Evolutionary conservation across 257 asterid genomes (phyloP).

Genomic region (Eustoma russellianum): DNA sequence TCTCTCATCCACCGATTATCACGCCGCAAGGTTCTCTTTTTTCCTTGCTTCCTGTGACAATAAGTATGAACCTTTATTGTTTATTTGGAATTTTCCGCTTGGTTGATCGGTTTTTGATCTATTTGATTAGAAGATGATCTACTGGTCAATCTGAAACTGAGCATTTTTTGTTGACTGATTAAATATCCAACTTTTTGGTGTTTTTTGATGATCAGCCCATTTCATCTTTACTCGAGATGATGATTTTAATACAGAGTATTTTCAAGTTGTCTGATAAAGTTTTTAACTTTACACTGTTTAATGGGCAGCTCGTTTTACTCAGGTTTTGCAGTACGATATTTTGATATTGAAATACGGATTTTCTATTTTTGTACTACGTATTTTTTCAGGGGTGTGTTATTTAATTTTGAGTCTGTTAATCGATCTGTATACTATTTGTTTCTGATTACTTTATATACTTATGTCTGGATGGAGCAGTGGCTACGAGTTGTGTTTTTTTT

Average conservation of each 20-base stretch:
- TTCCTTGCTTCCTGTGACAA: slow-evolving; percentile 1
- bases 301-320: slow-evolving; percentile 26
- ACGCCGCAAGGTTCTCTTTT: slow-evolving; percentile 6
- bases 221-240: slow-evolving; percentile 1
- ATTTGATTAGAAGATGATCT: slow-evolving; percentile 41
- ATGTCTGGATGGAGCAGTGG: slow-evolving; percentile 1
- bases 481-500: slow-evolving; percentile 4
- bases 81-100: slow-evolving; percentile 33
- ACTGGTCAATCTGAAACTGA: slow-evolving; percentile 23
- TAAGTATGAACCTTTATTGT: slow-evolving; percentile 30
- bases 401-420: slow-evolving; percentile 7
- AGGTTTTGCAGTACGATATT: slow-evolving; percentile 44
- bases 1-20: slow-evolving; percentile 16
- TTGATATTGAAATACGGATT: slow-evolving; percentile 6
- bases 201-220: too few relatives aligned
- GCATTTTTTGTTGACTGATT: slow-evolving; percentile 23
- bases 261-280: slow-evolving; percentile 25
- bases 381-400: slow-evolving; percentile 2
- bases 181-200: slow-evolving; percentile 1
- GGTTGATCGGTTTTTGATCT: slow-evolving; percentile 60
- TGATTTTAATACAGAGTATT: slow-evolving; percentile 18
- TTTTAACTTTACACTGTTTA: slow-evolving; percentile 22
- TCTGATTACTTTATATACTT: slow-evolving; percentile 10
- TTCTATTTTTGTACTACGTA: slow-evolving; percentile 25
- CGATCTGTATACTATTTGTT: slow-evolving; percentile 29